phyloP scores from a whole-genome alignment of 2,329 filamentous ascomycete genomes.

The Fusarium aywerte region DNA sequence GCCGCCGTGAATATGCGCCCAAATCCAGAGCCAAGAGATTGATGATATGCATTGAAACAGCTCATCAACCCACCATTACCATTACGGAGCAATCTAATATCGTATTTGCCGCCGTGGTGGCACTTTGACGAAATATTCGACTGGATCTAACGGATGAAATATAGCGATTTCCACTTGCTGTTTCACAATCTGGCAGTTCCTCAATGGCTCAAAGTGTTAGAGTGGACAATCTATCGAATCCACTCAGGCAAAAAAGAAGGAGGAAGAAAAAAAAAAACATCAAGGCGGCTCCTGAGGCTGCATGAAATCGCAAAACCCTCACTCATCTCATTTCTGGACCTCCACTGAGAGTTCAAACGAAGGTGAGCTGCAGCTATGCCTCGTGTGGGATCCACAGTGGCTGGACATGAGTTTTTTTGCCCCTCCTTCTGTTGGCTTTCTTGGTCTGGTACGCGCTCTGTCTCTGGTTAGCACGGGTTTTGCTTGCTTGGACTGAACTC shows the following conservation, averaged over 20 bases:
- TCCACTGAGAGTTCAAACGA: slow-evolving; percentile 21
- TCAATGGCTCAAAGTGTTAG: slow-evolving; percentile 21
- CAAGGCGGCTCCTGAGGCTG: slow-evolving; percentile 9
- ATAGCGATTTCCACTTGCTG: background rate
- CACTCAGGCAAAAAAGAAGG: background rate
- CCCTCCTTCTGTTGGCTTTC: slow-evolving; percentile 23
- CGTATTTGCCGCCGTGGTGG: slow-evolving; percentile 7
- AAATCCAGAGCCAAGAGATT: slow-evolving; percentile 3
- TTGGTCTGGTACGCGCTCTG: slow-evolving; percentile 22
- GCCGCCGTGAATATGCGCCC: slow-evolving; percentile 24
- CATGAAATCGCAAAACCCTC: slow-evolving; percentile 30
- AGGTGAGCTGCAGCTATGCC: slow-evolving; percentile 41
- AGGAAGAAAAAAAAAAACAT: too few relatives aligned
- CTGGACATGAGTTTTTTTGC: slow-evolving; percentile 34
- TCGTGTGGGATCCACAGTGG: slow-evolving; percentile 35
- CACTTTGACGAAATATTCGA: background rate
- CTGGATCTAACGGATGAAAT: slow-evolving; percentile 3
- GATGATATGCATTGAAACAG: slow-evolving; percentile 11
- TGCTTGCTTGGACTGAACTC: slow-evolving; percentile 29
- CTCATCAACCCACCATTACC: slow-evolving; percentile 6
- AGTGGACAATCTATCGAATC: slow-evolving; percentile 2
- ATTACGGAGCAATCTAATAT: background rate
- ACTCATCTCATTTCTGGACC: slow-evolving; percentile 1
- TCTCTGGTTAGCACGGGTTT: slow-evolving; percentile 22
- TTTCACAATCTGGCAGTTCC: slow-evolving; percentile 29